Evolutionary conservation across 768 basidiomycete species (phyloP), one percentile per base, ranked within the genome.

Genomic region (Trametes elegans): DNA sequence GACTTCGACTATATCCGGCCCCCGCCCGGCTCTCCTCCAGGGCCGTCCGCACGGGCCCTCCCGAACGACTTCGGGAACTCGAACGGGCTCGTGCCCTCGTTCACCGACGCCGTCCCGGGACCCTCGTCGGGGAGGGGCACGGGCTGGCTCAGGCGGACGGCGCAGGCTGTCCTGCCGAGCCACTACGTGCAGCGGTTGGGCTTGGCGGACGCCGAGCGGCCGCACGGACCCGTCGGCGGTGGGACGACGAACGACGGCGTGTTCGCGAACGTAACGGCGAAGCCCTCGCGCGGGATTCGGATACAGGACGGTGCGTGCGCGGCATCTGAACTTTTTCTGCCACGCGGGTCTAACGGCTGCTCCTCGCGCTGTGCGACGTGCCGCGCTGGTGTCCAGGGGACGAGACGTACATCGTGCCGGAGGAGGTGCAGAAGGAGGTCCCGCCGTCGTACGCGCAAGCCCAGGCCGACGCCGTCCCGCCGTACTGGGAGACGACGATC

Each of bases 401-500:
- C 55, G 80, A 81, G 64, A 82, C 79, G n/a, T 84, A 78, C 68
- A 72, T 85, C 60, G 87, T 88, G 34, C 93, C 93, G 7, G 94
- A 98, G 70, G 88, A 93, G 45, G 71, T 82, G 7, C 82, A 88
- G 62, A 83, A 87, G 53, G 88, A 95, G 54, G 84, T 87, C 0
- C 93, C 95, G 5, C 97, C 97, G 1, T 89, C 95, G 7, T 98
- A 99, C 69, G 87, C 91, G 13, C 79, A 84, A 27, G 97, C 97
- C 9, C 87, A 95, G 67, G 85, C 90, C 14, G 97, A 99, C 70
- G 85, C 93, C n/a, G 94, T 93, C 7, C 97, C 97, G 4, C 90
- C 94, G 1, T 99, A 99, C 71, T 98, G 93, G 85, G 96, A 98
- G 62, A 97, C 93, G 2, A 95, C 93, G 2, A 83, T 98, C n/a